A percentile compares a stretch with the other conserved stretches of the same genome.
phyloP scores from a whole-genome alignment of 2,329 filamentous ascomycete genomes.

The Drechmeria coniospora region DNA sequence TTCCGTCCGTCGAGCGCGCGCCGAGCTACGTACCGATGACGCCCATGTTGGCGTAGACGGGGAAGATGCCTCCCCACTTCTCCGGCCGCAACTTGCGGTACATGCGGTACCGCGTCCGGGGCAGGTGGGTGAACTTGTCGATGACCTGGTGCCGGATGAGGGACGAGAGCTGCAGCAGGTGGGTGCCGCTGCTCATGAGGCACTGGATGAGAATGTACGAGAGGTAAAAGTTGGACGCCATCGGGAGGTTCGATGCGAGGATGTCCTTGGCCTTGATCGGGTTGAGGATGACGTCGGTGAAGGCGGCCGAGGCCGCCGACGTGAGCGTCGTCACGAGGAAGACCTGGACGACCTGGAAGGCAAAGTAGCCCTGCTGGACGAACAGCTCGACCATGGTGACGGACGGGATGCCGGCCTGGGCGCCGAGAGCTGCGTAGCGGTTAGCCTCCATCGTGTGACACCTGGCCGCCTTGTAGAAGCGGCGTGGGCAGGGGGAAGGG shows the following conservation, averaged over 20 bases:
- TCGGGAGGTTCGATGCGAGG: conserved; percentile 61
- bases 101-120: conserved; percentile 62
- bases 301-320: conserved; percentile 61
- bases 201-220: conserved; percentile 90
- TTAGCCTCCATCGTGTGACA: conserved; percentile 7
- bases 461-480: too few relatives aligned
- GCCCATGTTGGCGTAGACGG: conserved; percentile 65
- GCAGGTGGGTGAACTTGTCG: conserved; percentile 60
- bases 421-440: conserved; percentile 47
- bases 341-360: conserved; percentile 79
- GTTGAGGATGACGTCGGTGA: conserved; percentile 44
- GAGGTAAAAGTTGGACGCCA: conserved; percentile 85
- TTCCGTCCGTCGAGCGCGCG: too few relatives aligned
- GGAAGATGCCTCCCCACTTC: conserved; percentile 72
- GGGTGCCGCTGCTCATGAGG: conserved; percentile 58
- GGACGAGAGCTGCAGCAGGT: conserved; percentile 56
- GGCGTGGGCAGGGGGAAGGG: too few relatives aligned
- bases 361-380: conserved; percentile 83
- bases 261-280: conserved; percentile 47
- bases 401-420: conserved; percentile 65
- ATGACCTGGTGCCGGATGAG: conserved; percentile 42
- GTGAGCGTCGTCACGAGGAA: conserved; percentile 77
- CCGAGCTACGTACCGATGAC: conserved; percentile 52
- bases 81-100: conserved; percentile 61
- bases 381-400: conserved; percentile 69